Conservation (phyloP, 164 flowering plant genomes). For the Stephania japonica region DNA sequence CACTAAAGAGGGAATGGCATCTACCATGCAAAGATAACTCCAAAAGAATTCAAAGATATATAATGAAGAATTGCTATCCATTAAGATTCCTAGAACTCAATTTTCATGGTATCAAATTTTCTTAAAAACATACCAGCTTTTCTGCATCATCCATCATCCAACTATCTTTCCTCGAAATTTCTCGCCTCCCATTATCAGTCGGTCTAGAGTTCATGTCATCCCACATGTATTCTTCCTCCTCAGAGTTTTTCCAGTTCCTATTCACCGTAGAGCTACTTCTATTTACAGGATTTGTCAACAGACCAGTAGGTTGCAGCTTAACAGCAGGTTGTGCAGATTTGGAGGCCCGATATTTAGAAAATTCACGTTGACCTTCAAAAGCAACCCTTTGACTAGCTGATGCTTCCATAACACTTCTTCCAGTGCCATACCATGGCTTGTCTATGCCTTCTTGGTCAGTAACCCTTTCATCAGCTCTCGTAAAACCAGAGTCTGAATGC, state of each 20-base stretch:
- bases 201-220: constrained; percentile 57
- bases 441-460: constrained; percentile 32
- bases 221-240: constrained; percentile 93
- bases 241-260: constrained; percentile 81
- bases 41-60: neutral
- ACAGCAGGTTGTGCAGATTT: constrained; percentile 28
- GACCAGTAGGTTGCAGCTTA: constrained; percentile 20
- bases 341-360: constrained; percentile 26
- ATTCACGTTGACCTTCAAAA: constrained; percentile 32
- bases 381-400: constrained; percentile 47
- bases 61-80: neutral
- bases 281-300: constrained; percentile 13
- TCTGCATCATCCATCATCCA: constrained; percentile 46
- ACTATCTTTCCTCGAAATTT: constrained; percentile 35
- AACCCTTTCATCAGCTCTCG: constrained; percentile 35
- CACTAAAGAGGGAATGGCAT: neutral
- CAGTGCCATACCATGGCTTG: constrained; percentile 43
- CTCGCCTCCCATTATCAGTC: constrained; percentile 33
- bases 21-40: neutral
- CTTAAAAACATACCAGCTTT: constrained; percentile 34
- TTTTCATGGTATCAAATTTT: constrained; percentile 4
- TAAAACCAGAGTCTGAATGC: constrained; percentile 33
- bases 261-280: constrained; percentile 33
- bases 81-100: neutral
- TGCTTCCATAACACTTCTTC: constrained; percentile 30